Base-by-base conservation (phyloP, 1,284 basidiomycete genomes). In the Malassezia equina region DNA sequence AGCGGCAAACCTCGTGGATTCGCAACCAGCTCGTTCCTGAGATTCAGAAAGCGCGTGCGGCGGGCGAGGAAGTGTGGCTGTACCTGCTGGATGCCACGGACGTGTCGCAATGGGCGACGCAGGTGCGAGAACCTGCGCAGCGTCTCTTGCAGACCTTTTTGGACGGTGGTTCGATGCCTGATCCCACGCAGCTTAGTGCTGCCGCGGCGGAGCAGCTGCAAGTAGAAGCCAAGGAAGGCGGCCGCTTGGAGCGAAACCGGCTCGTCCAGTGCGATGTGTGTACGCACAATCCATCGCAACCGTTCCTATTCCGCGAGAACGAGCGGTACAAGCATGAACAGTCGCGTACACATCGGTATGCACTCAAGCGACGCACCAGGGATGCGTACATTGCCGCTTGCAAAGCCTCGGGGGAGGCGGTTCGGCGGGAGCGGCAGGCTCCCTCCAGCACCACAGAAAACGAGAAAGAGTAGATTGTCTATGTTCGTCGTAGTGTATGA, bases 1-100 rank as follows among this genome's bases (percentile, higher is more conserved):
- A 86, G 71, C 80, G 84, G 17, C 94, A 99, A 73, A 79, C 90
- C 33, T 84, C 85, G 46, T 99, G 94, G 94, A 84, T 98, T 48
- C 81, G 83, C 34, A 90, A 90, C 71, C 91, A 94, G 75, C 77
- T 98, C 5, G 73, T 95, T 8, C 90, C 90, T 1, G 84, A 83
- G 1, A 78, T 87, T 1, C 52, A 58, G 1, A 45, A 45, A 6
- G 62, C 60, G 0, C 64, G 64, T 28, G 45, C 51, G 4, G 13
- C 15, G 0, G 28, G 52, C 8, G 66, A 62, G 3, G 73, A 66
- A 47, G 79, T 72, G 46, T 76, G 63, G 51, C 62, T 77, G 24
- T 79, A 56, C 62, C 71, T 90, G 23, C 77, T 93, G 19, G 87
- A 93, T 69, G 85, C 86, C 1, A 84, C 85, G 24, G 59, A 69